Conservation (phyloP, 345 rosid species). For the Lumnitzera racemosa region DNA sequence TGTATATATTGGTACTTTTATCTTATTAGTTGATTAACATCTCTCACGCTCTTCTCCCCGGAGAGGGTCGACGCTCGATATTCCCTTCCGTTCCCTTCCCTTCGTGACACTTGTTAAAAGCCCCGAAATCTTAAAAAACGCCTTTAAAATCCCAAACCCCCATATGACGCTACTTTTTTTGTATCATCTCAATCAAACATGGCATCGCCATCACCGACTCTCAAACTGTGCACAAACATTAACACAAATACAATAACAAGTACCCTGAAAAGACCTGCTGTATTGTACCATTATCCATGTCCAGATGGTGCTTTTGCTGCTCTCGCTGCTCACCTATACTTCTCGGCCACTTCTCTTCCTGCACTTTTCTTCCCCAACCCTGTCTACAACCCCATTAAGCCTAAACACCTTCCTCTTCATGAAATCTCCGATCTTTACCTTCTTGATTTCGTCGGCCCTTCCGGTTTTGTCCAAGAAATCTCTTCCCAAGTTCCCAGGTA, state of each 20-base stretch:
- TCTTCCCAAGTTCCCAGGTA: constrained; percentile 43
- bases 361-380: constrained; percentile 63
- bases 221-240: neutral
- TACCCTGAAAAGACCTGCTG: constrained; percentile 36
- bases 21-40: too few relatives aligned
- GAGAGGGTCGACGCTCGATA: too few relatives aligned
- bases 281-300: constrained; percentile 70
- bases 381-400: constrained; percentile 49
- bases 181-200: too few relatives aligned
- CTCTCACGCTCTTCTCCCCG: too few relatives aligned
- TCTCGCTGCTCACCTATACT: constrained; percentile 66
- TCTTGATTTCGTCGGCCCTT: constrained; percentile 64
- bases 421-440: constrained; percentile 54
- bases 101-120: too few relatives aligned
- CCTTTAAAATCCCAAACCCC: too few relatives aligned
- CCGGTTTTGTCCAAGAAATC: constrained; percentile 44
- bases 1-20: too few relatives aligned
- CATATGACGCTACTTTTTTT: too few relatives aligned
- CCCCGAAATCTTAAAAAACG: too few relatives aligned
- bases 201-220: too few relatives aligned
- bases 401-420: constrained; percentile 46
- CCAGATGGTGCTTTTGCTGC: constrained; percentile 79
- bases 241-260: constrained; percentile 1
- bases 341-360: constrained; percentile 41
- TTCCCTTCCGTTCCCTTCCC: too few relatives aligned